phyloP scores from a whole-genome alignment of 2,329 filamentous ascomycete genomes.

The Trichoderma hamatum region DNA sequence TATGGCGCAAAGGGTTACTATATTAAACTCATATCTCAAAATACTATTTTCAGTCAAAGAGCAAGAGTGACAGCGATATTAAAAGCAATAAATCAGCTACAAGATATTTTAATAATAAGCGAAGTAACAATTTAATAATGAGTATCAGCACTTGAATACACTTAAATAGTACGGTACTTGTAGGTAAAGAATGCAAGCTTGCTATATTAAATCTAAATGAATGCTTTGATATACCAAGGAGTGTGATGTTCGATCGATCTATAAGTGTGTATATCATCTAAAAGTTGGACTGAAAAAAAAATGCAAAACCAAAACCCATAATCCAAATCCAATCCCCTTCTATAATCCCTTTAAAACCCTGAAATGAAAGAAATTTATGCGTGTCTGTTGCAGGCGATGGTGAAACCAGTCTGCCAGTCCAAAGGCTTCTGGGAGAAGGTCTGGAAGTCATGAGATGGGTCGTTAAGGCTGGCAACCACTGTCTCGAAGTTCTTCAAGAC shows the following conservation, averaged over 20 bases:
- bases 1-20: background rate
- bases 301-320: background rate
- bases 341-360: background rate
- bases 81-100: background rate
- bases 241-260: background rate
- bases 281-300: background rate
- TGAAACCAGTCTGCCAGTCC: background rate
- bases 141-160: background rate
- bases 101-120: no score
- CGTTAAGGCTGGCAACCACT: background rate
- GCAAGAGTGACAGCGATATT: no score
- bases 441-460: background rate
- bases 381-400: background rate
- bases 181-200: background rate
- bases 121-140: background rate
- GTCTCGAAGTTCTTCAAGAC: background rate
- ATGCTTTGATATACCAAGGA: background rate
- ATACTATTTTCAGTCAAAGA: background rate
- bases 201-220: background rate
- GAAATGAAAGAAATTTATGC: background rate
- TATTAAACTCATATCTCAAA: background rate
- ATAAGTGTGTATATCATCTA: background rate
- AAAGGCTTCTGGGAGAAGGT: slow-evolving; percentile 7
- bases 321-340: background rate
- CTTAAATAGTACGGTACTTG: background rate